Percentiles rank a stretch among this genome's conserved stretches.
Conservation (phyloP, 116 monocot genomes). For the Dioscorea cayenensis region DNA sequence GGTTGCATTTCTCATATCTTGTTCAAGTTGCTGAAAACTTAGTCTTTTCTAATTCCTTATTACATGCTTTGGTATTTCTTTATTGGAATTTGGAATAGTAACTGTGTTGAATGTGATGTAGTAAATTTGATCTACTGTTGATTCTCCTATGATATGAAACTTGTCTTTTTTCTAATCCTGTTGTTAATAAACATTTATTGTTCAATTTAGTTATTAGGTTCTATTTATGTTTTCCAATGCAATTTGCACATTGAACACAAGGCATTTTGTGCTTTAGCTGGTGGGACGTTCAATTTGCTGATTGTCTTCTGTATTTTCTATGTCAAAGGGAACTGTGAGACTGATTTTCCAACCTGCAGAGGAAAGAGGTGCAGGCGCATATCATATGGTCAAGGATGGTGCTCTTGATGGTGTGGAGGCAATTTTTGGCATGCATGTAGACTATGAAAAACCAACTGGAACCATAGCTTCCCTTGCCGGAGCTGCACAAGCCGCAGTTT, state of each 20-base stretch:
- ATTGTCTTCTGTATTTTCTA: neutral
- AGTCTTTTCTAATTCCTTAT: neutral
- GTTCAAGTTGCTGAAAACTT: too few relatives aligned
- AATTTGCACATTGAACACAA: too few relatives aligned
- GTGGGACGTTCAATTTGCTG: neutral
- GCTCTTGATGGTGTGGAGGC: conserved; percentile 70
- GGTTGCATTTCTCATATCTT: too few relatives aligned
- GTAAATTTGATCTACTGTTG: too few relatives aligned
- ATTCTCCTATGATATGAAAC: too few relatives aligned
- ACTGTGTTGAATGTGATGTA: too few relatives aligned
- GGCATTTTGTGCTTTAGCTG: too few relatives aligned
- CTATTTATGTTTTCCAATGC: too few relatives aligned
- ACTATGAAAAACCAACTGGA: conserved; percentile 46
- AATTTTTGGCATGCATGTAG: conserved; percentile 85
- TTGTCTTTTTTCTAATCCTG: too few relatives aligned
- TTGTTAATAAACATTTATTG: too few relatives aligned
- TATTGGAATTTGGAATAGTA: conserved; percentile 1
- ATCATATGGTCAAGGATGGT: conserved; percentile 74
- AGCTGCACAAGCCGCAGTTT: conserved; percentile 60
- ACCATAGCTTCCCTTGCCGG: conserved; percentile 56
- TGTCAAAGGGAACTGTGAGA: conserved; percentile 76
- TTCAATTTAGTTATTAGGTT: too few relatives aligned
- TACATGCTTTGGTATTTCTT: neutral
- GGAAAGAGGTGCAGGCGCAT: conserved; percentile 86
- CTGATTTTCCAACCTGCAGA: conserved; percentile 95